These are phyloP conservation scores for slime mould (Dictyostelium discoideum) DNA, from an alignment of 78 protist genomes.

Conservation along the genomic window DNA sequence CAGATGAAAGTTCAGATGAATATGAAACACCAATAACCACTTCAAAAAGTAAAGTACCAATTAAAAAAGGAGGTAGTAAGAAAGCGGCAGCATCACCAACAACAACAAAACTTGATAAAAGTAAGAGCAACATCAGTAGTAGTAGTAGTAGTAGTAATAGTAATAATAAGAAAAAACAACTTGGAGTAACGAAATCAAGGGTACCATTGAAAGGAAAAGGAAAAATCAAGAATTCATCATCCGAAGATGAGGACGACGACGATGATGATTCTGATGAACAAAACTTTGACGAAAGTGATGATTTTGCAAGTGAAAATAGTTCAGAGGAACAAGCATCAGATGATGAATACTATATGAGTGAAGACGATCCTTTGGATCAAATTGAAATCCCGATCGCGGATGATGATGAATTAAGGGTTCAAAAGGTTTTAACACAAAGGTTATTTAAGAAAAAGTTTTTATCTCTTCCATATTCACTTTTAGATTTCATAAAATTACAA, in stretches of 20 bases:
- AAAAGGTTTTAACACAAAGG: conserved; percentile 14
- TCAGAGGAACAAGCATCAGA: not conserved
- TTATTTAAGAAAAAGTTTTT: conserved; percentile 43
- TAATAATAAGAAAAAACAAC: not conserved
- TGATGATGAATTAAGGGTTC: not conserved
- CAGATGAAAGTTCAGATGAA: not conserved
- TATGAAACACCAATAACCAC: not conserved
- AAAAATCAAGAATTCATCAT: conserved; percentile 16
- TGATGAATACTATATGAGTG: conserved; percentile 9
- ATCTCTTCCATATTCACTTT: conserved; percentile 5
- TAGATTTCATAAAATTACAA: not conserved
- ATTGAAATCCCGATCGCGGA: not conserved
- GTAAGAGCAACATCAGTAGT: not conserved
- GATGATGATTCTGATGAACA: not conserved
- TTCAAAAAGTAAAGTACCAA: not conserved
- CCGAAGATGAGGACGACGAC: not conserved
- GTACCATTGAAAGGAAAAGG: not conserved
- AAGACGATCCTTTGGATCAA: not conserved
- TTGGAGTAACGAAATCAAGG: not conserved
- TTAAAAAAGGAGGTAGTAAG: not conserved
- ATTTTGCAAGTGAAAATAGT: not conserved
- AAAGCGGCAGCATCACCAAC: not conserved
- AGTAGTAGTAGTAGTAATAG: too few relatives aligned
- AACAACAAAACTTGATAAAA: not conserved
- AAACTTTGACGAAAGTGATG: not conserved